Evolutionary conservation across 2,329 filamentous ascomycete genomes (phyloP), one percentile per base, ranked within the genome.

Genomic region (Fusarium mexicanum): DNA sequence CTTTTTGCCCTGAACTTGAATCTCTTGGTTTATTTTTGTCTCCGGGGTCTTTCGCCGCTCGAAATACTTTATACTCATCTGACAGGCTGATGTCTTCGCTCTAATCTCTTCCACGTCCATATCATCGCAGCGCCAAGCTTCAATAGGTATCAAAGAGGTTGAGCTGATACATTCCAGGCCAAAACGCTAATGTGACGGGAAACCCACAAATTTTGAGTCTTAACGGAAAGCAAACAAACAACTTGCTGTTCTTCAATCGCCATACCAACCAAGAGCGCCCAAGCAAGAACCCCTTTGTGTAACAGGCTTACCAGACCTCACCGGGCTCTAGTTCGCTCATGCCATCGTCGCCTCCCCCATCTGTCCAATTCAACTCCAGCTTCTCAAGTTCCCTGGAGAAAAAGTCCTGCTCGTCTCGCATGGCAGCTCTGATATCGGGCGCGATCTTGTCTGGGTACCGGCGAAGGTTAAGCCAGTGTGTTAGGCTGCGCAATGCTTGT

Each of bases 381-480:
- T 90, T 93, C 80, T 95, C 93, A 58, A 96, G 84, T 83, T 96
- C 93, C 33, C 92, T 86, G 43, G 90, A 88, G 79, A 96, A 96
- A 80, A 96, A 96, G 79, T 95, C 93, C 72, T 92, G 89, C 82
- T 95, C 92, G 79, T 94, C 92, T 59, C 90, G 88, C 80, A 93
- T 85, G 50, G 92, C 87, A 16, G 87, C 85, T 22, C 88, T 80
- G 57, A 89, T 84, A 66, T 88, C 89, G 18, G 84, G 82, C 40
- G 87, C 91, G 88, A 98, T 94, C 66, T 92, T 90, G 67, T 95
- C 93, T 26, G 93, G 93, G 79, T 97, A 98, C 72, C 90, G 85
- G 65, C 94, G 89, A 77, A 98, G 86, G 81, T 98, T 98, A 86
- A 94, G 94, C 95, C 96, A 99, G 81, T 98, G 95, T 61, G 96